Evolutionary conservation across 345 rosid genomes (phyloP), one percentile per base, ranked within the genome.

Genomic region (Diplotaxis tenuifolia): DNA sequence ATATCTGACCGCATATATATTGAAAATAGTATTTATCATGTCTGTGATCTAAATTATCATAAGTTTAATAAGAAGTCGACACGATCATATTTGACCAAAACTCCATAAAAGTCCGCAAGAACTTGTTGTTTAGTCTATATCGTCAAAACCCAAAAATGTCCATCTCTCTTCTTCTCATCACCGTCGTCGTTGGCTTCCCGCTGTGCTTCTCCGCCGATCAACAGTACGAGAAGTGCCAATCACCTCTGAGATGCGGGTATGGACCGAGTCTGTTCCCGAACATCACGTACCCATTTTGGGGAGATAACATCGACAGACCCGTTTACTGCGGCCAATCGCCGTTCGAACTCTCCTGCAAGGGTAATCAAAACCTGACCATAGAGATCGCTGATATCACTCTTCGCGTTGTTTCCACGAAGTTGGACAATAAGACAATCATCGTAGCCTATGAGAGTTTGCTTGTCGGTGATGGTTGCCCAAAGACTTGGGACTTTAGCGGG

Each of bases 241-340:
- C 2, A 0, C 40, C 62, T 7, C 79, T 62, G 47, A 3, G 0
- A 2, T 88, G 96, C 32, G 96, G 88, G 3, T 2, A 5, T 12
- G 1, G 5, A 28, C 1, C 56, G 36, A 1, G 1, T 3, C 1
- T 72, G 0, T 20, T 8, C n/a, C 5, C 56, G 18, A 70, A 62
- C 64, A 55, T 31, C 5, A 12, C 68, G 0, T 88, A 87, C 70
- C 96, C 92, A 19, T 88, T 88, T 31, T 86, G 85, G 89, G 81
- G 89, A 0, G 0, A 2, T 11, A 7, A n/a, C 15, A 20, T 23
- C 25, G 1, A 3, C 0, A 76, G 83, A 22, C 73, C 76, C 9
- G 3, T 3, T 0, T 40, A 36, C 16, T 91, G 92, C 20, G 90
- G 92, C 4, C 73, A 5, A 3, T 0, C 9, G 14, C 64, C 40